Conservation (phyloP, 768 basidiomycete genomes). For the Trametes maxima region DNA sequence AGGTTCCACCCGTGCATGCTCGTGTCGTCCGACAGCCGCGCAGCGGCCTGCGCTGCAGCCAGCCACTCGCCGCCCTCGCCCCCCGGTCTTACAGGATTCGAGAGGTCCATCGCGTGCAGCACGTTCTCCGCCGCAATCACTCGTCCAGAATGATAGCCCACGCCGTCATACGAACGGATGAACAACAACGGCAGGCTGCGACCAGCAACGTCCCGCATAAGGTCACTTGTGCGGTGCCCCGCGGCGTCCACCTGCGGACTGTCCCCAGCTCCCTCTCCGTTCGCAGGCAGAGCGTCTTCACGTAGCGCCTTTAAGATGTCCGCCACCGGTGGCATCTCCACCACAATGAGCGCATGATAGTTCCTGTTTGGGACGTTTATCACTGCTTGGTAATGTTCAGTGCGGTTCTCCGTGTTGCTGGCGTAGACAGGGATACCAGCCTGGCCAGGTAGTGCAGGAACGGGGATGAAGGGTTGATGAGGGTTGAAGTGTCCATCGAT, state of each 20-base stretch:
- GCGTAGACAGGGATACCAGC: constrained; percentile 12
- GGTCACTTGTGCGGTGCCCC: constrained; percentile 22
- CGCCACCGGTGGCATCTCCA: constrained; percentile 77
- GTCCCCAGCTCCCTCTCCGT: constrained; percentile 23
- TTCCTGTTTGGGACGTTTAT: constrained; percentile 44
- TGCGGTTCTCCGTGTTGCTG: constrained; percentile 5
- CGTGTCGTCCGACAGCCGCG: constrained; percentile 50
- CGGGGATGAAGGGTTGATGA: constrained; percentile 47
- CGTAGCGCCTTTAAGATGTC: constrained; percentile 81
- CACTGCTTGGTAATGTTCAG: background rate
- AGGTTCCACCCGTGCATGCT: constrained; percentile 79
- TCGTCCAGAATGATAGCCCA: constrained; percentile 87
- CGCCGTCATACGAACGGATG: constrained; percentile 80
- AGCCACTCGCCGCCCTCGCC: constrained; percentile 66
- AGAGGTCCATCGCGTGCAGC: constrained; percentile 69
- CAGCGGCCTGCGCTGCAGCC: constrained; percentile 71
- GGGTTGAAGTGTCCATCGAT: constrained; percentile 41
- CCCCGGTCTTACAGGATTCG: constrained; percentile 44
- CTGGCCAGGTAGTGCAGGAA: constrained; percentile 31
- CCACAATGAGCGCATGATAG: constrained; percentile 79
- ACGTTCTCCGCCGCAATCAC: constrained; percentile 83
- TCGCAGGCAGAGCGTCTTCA: constrained; percentile 60
- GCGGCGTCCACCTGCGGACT: constrained; percentile 1
- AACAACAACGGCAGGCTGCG: constrained; percentile 79
- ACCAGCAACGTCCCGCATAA: constrained; percentile 57